Conservation (phyloP, 75 land plant genomes). For the Picea sitchensis region DNA sequence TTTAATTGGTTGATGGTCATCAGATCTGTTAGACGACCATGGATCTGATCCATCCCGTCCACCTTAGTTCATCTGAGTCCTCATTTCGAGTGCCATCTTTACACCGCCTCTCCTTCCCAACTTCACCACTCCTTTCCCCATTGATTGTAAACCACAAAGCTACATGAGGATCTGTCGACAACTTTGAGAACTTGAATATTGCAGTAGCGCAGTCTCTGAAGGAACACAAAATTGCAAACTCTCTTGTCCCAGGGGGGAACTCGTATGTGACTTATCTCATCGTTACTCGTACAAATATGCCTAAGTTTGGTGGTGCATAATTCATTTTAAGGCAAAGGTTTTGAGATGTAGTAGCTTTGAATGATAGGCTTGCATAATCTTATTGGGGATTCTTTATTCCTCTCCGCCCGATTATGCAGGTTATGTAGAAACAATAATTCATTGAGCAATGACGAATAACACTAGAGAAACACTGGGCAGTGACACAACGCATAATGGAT, state of each 20-base stretch:
- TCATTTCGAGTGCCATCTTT: too few relatives aligned
- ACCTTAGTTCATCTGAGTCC: too few relatives aligned
- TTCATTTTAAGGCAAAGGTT: constrained; percentile 71
- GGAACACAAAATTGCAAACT: constrained; percentile 51
- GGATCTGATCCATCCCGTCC: too few relatives aligned
- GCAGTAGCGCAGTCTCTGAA: constrained; percentile 77
- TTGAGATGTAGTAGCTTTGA: constrained; percentile 75
- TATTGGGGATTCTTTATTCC: constrained; percentile 85
- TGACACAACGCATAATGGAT: too few relatives aligned
- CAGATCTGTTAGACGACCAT: too few relatives aligned
- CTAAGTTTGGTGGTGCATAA: constrained; percentile 42
- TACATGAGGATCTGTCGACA: too few relatives aligned
- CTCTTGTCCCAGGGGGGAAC: constrained; percentile 69
- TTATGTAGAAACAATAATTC: constrained; percentile 86
- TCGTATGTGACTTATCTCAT: constrained; percentile 68
- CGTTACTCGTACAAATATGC: constrained; percentile 49
- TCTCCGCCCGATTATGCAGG: constrained; percentile 65
- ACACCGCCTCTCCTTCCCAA: too few relatives aligned
- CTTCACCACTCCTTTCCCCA: too few relatives aligned
- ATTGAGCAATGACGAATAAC: constrained; percentile 72
- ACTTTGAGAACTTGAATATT: constrained; percentile 22
- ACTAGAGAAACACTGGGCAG: constrained; percentile 36
- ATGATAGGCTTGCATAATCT: constrained; percentile 70
- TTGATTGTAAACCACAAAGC: too few relatives aligned
- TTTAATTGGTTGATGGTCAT: too few relatives aligned